These are phyloP conservation scores for Tetracentron sinense DNA, from an alignment of 164 flowering plant species.

Conservation along the genomic window DNA sequence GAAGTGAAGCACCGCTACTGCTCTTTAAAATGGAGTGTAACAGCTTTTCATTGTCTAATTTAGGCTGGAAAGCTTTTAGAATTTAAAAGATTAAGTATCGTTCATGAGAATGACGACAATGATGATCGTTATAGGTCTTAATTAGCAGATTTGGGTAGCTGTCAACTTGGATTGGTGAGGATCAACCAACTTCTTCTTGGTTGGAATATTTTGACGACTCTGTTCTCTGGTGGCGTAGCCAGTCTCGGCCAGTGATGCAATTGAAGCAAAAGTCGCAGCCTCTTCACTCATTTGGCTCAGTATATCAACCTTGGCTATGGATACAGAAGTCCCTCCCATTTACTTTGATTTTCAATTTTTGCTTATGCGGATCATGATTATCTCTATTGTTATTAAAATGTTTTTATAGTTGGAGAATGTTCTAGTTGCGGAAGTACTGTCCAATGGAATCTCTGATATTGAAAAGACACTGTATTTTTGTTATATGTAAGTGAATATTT, in stretches of 20 bases:
- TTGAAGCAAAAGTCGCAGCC: conserved; percentile 15
- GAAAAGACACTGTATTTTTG: not conserved
- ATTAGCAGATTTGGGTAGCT: conserved; percentile 54
- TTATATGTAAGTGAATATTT: not conserved
- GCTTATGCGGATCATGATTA: too few relatives aligned
- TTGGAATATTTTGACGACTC: conserved; percentile 46
- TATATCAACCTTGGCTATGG: conserved; percentile 17
- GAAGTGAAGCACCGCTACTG: too few relatives aligned
- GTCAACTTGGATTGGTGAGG: conserved; percentile 48
- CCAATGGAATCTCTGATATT: conserved; percentile 5
- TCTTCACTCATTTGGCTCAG: conserved; percentile 21
- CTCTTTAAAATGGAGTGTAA: too few relatives aligned
- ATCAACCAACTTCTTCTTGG: conserved; percentile 45
- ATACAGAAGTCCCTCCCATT: conserved; percentile 24
- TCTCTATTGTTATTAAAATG: too few relatives aligned
- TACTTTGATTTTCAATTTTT: conserved; percentile 24
- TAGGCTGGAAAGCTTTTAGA: too few relatives aligned
- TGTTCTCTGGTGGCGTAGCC: conserved; percentile 10
- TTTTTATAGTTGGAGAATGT: too few relatives aligned
- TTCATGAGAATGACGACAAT: not conserved
- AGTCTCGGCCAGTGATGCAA: conserved; percentile 16
- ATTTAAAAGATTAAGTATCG: too few relatives aligned
- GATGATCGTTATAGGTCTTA: not conserved
- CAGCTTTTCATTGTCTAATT: too few relatives aligned
- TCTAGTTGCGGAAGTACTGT: not conserved